Base-by-base conservation (phyloP, 2,329 filamentous ascomycete species). In the Xylariaceae sp. region DNA sequence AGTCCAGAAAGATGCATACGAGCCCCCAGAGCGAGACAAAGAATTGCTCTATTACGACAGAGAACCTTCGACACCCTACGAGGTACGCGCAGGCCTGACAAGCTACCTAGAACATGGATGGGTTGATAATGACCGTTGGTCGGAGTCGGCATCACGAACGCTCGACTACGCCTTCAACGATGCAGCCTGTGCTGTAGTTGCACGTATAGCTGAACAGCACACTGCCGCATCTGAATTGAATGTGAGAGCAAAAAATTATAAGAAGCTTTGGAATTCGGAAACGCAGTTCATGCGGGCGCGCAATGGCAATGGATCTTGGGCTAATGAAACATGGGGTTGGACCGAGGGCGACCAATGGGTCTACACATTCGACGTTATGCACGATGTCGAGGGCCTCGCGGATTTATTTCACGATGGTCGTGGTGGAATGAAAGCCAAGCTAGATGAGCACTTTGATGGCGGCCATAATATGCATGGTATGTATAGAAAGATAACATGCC, bases 291-390 rank as follows among this genome's bases (percentile, higher is more conserved):
- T 77, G 75, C 71, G 75, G 54, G 71, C 75, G 7, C 71, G 70
- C 18, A 78, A 78, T 55, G 65, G 60, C 12, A 77, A 78, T 55
- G 73, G 74, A 6, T 70, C 71, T 1, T 78, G 73, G 69, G 73
- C 74, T 0, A 66, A 71, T 36, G 62, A 63, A 2, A 67, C 69
- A 2, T 74, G 73, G 67, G 75, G 75, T 31, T 78, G 75, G 75
- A 75, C 75, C 0, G 75, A 77, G 60, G 75, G 75, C 13, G 73
- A 77, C 55, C 69, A 74, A 44, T 77, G 74, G 75, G 72, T 75
- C n/a, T 78, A 78, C 58, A 76, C 73, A 0, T 76, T 78, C 56
- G 71, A 75, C 43, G 75, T 77, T 10, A 69, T 75, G 65, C 75
- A 78, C 56, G 74, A 77, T 54, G 61, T 72, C 0, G 58, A 64